These are phyloP conservation scores for Diplodia sapinea DNA, from an alignment of 2,329 filamentous ascomycete species.

Conservation along the genomic window DNA sequence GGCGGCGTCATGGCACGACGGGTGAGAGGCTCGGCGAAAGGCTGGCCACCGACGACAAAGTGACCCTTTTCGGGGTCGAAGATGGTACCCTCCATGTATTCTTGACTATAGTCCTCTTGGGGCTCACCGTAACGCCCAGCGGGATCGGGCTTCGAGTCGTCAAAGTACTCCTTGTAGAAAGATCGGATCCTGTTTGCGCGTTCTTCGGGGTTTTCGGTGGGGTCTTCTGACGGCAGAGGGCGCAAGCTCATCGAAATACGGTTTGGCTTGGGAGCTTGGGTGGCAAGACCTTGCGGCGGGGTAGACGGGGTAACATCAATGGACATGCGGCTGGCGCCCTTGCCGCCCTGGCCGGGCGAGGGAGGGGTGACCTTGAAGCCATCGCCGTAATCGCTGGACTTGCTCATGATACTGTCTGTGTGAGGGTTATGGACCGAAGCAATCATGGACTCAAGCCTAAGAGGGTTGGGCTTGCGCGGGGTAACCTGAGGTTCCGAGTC, in stretches of 20 bases:
- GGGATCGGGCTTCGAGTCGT: constrained; percentile 69
- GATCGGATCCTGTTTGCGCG: constrained; percentile 96
- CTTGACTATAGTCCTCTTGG: constrained; percentile 76
- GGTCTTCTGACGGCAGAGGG: constrained; percentile 80
- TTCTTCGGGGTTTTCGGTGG: constrained; percentile 88
- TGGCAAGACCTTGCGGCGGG: constrained; percentile 21
- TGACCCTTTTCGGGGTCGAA: constrained; percentile 64
- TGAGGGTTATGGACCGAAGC: constrained; percentile 46
- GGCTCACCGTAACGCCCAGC: constrained; percentile 57
- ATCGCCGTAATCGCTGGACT: constrained; percentile 62
- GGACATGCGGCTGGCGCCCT: constrained; percentile 13
- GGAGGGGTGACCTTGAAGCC: constrained; percentile 57
- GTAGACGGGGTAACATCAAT: constrained; percentile 5
- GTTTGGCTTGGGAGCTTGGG: constrained; percentile 45
- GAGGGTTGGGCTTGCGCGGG: constrained; percentile 29
- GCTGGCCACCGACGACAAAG: constrained; percentile 64
- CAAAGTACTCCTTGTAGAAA: constrained; percentile 99
- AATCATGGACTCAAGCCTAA: constrained; percentile 45
- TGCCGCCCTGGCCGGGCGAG: constrained; percentile 36
- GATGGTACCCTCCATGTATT: constrained; percentile 66
- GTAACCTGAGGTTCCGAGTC: constrained; percentile 9
- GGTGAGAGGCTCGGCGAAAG: constrained; percentile 82
- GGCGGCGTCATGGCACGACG: constrained; percentile 96
- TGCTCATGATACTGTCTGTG: constrained; percentile 53
- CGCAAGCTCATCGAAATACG: constrained; percentile 70